Evolutionary conservation across 371 early-diverging fungal genomes (phyloP), one percentile per base, ranked within the genome.

Genomic region (Rhizopus microsporus): DNA sequence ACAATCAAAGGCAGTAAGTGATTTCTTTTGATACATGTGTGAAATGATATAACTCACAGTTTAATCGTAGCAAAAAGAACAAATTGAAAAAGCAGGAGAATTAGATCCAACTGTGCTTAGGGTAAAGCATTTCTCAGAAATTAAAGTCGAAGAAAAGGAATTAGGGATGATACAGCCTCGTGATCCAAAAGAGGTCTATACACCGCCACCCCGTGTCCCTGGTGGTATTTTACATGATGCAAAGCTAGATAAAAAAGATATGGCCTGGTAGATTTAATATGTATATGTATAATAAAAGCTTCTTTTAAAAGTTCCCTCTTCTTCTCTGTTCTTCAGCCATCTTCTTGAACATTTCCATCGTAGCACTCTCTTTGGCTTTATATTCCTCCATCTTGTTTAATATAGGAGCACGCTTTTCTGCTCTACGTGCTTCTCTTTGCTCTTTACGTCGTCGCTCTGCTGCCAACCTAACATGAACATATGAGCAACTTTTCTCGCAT

Each of bases 261-360:
- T 73, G 32, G 62, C 50, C 38, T 77, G 78, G 78, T 77, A 63
- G 63, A 45, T 56, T 38, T 42, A 42, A 51, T 45, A 59, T 31
- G 29, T 40, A 29, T 35, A 33, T 23, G 23, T 23, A 43, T n/a
- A 15, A 42, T 32, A 42, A 54, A 32, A 46, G 12, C 7, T 46
- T 53, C 42, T 15, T 29, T 52, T 56, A 61, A 15, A 44, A 45
- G 12, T 49, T 60, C 7, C 65, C 65, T 38, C 51, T 58, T 17
- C 38, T 69, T 42, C 58, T 74, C 49, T 72, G 77, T 38, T 81
- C 74, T 54, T 82, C 81, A 3, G 87, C 90, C 76, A 89, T 79
- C 53, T 76, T 75, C 50, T 72, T 70, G 42, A 89, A 80, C 90
- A 89, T 89, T 8, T 73, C 86, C 63, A 89, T 77, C 3, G 90